These are phyloP conservation scores for Lactarius hengduanensis DNA, from an alignment of 768 basidiomycete species.

Conservation along the genomic window DNA sequence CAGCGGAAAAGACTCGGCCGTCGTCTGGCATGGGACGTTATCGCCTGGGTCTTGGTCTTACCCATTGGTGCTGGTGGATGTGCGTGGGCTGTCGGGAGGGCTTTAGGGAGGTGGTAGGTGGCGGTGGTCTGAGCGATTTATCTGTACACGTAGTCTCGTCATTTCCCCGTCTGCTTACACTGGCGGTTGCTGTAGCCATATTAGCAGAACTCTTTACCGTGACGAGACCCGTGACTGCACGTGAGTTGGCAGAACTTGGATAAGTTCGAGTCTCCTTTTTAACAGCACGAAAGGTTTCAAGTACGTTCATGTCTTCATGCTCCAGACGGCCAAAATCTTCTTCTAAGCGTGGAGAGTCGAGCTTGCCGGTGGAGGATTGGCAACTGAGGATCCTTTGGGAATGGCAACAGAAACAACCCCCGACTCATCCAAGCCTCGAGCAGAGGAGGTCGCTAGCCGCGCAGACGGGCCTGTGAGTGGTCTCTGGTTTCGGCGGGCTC, in stretches of 20 bases:
- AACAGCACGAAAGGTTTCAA: not conserved
- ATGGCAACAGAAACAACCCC: conserved; percentile 13
- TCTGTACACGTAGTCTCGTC: conserved; percentile 19
- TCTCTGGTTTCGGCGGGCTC: not conserved
- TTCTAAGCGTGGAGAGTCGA: not conserved
- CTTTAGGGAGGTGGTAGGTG: conserved; percentile 52
- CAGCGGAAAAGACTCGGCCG: conserved; percentile 71
- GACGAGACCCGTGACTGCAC: not conserved
- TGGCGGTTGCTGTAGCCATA: conserved; percentile 20
- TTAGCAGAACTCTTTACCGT: not conserved
- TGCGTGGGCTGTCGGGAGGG: conserved; percentile 55
- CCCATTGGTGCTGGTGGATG: conserved; percentile 56
- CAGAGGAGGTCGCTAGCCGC: conserved; percentile 18
- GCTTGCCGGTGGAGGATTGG: conserved; percentile 20
- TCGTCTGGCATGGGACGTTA: conserved; percentile 81
- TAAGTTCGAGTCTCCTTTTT: not conserved
- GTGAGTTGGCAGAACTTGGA: not conserved
- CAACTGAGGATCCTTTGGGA: conserved; percentile 22
- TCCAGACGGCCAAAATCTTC: not conserved
- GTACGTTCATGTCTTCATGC: conserved; percentile 7
- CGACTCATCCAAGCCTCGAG: conserved; percentile 11
- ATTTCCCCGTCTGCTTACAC: conserved; percentile 3
- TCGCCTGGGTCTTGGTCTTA: conserved; percentile 70
- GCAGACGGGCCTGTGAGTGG: conserved; percentile 27
- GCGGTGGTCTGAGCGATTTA: not conserved